Base-by-base conservation (phyloP, 108 stramenopile genomes). In the Asterionellopsis glacialis region DNA sequence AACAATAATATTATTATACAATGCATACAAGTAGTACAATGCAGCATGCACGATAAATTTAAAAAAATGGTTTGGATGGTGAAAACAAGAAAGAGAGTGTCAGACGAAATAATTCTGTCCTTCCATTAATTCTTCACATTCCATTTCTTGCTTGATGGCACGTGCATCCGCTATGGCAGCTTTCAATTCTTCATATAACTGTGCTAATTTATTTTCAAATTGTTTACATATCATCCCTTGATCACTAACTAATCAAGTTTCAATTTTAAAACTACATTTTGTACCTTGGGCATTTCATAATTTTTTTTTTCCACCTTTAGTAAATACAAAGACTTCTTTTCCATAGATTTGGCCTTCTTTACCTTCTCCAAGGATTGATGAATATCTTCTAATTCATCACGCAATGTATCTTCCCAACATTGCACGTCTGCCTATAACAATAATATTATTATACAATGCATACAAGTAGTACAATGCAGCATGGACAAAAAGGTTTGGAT, bases 381-480 rank as follows among this genome's bases (percentile, higher is more conserved):
- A 23, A 93, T 79, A 26, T 66, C 63, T 53, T 73, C 69, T 50
- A 89, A 76, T 55, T 93, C 87, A 41, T 83, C 82, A 43, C 69
- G 63, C 26, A 93, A 73, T 13, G 81, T 87, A 59, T 93, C 91
- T 55, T 89, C 81, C 91, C 91, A 93, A 56, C 87, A 93, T 79
- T 93, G 84, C 74, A 93, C 75, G 69, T 93, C 91, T 15, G 77
- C 73, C 88, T 87, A 15, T 48, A 23, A n/a, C n/a, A n/a, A n/a
- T n/a, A n/a, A n/a, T n/a, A n/a, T n/a, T n/a, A n/a, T n/a, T n/a
- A n/a, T n/a, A n/a, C n/a, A n/a, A n/a, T n/a, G n/a, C n/a, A n/a
- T n/a, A n/a, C n/a, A n/a, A n/a, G n/a, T n/a, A n/a, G n/a, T n/a
- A n/a, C n/a, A n/a, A n/a, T n/a, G n/a, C n/a, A n/a, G n/a, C n/a